Evolutionary conservation across 768 basidiomycete species (phyloP).

Genomic region (Suillus fuscotomentosus): DNA sequence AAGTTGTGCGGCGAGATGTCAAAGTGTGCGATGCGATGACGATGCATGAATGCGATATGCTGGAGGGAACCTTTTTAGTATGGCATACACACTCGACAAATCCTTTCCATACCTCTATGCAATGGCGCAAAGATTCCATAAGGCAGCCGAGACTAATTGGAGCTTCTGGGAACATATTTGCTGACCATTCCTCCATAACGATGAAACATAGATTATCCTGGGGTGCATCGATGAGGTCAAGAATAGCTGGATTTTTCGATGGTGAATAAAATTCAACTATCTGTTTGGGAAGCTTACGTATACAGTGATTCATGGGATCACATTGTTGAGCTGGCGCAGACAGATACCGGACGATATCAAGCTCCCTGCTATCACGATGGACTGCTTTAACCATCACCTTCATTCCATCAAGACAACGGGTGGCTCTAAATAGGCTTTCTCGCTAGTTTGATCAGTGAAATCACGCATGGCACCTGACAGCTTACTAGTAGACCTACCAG

Average conservation of each 20-base stretch:
- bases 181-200: slow-evolving; percentile 81
- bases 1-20: slow-evolving; percentile 73
- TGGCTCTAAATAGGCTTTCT: slow-evolving; percentile 72
- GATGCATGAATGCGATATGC: slow-evolving; percentile 74
- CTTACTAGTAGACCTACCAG: slow-evolving; percentile 45
- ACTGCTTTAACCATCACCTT: slow-evolving; percentile 71
- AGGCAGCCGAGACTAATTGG: slow-evolving; percentile 55
- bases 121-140: slow-evolving; percentile 58
- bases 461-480: background rate
- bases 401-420: slow-evolving; percentile 45
- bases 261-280: background rate
- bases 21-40: slow-evolving; percentile 61
- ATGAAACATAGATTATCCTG: slow-evolving; percentile 60
- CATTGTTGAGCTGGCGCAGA: slow-evolving; percentile 49
- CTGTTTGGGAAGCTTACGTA: slow-evolving; percentile 49
- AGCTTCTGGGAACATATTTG: slow-evolving; percentile 51
- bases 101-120: slow-evolving; percentile 54
- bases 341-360: slow-evolving; percentile 54
- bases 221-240: slow-evolving; percentile 57
- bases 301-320: slow-evolving; percentile 73
- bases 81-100: background rate
- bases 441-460: slow-evolving; percentile 41
- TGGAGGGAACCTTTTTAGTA: slow-evolving; percentile 23
- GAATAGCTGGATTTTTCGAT: slow-evolving; percentile 46
- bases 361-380: slow-evolving; percentile 60